These are phyloP conservation scores for Lophiostoma macrostomum DNA, from an alignment of 495 filamentous ascomycete genomes.

Conservation along the genomic window DNA sequence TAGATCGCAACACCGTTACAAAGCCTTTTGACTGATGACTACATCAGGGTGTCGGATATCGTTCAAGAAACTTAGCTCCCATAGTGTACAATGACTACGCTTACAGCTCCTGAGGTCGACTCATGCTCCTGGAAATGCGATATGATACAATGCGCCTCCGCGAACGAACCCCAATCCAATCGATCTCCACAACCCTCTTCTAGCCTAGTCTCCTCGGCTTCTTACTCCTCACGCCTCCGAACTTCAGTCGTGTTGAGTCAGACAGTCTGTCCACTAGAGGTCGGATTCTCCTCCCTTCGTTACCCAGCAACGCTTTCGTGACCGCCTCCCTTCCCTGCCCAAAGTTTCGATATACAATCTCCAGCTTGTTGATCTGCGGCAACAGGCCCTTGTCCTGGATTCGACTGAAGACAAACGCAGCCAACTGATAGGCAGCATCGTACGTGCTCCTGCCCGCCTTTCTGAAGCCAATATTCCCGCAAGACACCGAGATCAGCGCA, in stretches of 20 bases:
- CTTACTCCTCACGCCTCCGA: conserved; percentile 86
- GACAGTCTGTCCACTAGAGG: conserved; percentile 68
- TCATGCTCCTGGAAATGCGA: not conserved
- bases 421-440: conserved; percentile 91
- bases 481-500: conserved; percentile 68
- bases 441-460: conserved; percentile 74
- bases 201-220: conserved; percentile 74
- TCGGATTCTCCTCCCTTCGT: conserved; percentile 72
- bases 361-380: conserved; percentile 60
- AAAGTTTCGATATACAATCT: conserved; percentile 79
- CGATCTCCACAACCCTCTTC: conserved; percentile 2
- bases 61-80: no score
- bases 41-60: no score
- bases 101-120: not conserved
- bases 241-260: conserved; percentile 85
- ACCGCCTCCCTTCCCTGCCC: conserved; percentile 82
- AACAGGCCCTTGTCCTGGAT: conserved; percentile 70
- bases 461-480: conserved; percentile 82
- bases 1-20: no score
- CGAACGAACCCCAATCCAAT: no score
- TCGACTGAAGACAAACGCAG: conserved; percentile 70
- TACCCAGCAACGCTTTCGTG: conserved; percentile 80
- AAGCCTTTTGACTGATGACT: no score
- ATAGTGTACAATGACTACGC: no score
- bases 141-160: not conserved